These are phyloP conservation scores for Pachysandra terminalis DNA, from an alignment of 164 flowering plant species.

Conservation along the genomic window DNA sequence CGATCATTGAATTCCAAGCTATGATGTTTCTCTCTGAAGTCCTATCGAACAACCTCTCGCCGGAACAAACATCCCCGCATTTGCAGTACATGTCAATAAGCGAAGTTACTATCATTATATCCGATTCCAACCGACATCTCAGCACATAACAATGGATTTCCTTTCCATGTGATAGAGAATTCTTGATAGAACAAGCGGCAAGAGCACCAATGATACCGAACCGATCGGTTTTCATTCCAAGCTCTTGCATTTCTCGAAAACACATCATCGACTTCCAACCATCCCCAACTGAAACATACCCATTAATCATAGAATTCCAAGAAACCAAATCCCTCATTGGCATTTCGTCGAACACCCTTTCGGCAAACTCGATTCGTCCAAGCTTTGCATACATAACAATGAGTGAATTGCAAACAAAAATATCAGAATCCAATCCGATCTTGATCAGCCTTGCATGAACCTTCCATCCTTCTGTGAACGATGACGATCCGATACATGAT, in stretches of 20 bases:
- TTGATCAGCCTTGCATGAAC: slow-evolving; percentile 45
- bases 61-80: slow-evolving; percentile 42
- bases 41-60: slow-evolving; percentile 41
- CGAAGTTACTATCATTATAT: slow-evolving; percentile 51
- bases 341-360: slow-evolving; percentile 59
- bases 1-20: slow-evolving; percentile 62
- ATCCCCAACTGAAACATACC: slow-evolving; percentile 45
- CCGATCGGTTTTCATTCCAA: slow-evolving; percentile 35
- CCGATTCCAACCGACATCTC: slow-evolving; percentile 21
- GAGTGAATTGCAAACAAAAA: slow-evolving; percentile 52
- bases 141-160: slow-evolving; percentile 41
- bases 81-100: slow-evolving; percentile 67
- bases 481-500: slow-evolving; percentile 35
- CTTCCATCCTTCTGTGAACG: slow-evolving; percentile 36
- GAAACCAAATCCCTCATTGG: slow-evolving; percentile 49
- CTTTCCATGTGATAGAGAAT: slow-evolving; percentile 25
- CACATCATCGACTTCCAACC: slow-evolving; percentile 35
- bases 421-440: slow-evolving; percentile 44
- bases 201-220: slow-evolving; percentile 42
- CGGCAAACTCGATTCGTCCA: slow-evolving; percentile 40
- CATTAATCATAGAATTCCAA: slow-evolving; percentile 76
- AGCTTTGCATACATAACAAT: slow-evolving; percentile 52
- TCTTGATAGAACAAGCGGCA: slow-evolving; percentile 42
- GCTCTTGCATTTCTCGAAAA: slow-evolving; percentile 37
- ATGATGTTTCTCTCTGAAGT: slow-evolving; percentile 31